These are phyloP conservation scores for Cucumis hystrix DNA, from an alignment of 306 rosid genomes.

Conservation along the genomic window DNA sequence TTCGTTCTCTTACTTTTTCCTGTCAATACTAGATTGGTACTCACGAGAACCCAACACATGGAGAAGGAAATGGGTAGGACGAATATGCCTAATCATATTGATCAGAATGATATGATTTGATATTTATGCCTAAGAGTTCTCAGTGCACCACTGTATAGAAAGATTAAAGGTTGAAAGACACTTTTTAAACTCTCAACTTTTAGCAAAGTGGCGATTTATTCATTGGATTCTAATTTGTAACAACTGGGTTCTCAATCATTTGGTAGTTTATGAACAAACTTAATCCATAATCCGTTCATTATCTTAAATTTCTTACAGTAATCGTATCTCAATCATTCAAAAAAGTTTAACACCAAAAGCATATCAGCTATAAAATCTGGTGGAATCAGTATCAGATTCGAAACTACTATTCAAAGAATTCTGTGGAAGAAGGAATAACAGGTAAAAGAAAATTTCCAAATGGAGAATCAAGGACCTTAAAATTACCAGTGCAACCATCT, in stretches of 20 bases:
- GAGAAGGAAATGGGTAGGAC: constrained; percentile 2
- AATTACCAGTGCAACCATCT: constrained; percentile 52
- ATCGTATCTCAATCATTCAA: neutral
- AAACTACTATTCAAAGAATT: constrained; percentile 21
- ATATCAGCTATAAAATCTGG: neutral
- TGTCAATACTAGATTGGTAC: neutral
- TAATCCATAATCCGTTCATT: neutral
- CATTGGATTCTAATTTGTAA: neutral
- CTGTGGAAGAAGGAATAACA: constrained; percentile 31
- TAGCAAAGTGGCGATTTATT: neutral
- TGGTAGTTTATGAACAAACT: neutral
- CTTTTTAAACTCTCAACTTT: neutral
- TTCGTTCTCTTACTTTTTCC: neutral
- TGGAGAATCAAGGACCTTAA: constrained; percentile 37
- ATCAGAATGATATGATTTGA: neutral
- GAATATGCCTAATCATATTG: neutral
- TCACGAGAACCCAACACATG: constrained; percentile 3
- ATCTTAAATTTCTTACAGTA: neutral
- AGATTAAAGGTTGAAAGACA: neutral
- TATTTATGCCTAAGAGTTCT: neutral
- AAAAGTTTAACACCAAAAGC: neutral
- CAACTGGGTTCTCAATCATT: neutral
- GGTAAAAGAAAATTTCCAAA: constrained; percentile 50
- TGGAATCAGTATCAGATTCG: neutral
- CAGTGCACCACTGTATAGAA: neutral